Conservation (phyloP, 169 alveolate genomes). For the Nephromyces sp. region DNA sequence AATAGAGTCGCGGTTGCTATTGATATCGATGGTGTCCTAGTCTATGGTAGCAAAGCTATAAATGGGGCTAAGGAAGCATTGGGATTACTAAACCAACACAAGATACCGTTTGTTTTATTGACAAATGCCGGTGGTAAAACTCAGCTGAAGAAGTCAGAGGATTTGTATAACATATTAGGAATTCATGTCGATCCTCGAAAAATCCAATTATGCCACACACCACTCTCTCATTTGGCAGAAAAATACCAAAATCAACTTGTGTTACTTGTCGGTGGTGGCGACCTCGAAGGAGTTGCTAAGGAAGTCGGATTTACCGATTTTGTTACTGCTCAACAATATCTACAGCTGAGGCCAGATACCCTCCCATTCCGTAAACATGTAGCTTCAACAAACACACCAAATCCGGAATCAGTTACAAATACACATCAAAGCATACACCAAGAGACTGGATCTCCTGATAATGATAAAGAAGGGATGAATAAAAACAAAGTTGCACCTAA, state of each 20-base stretch:
- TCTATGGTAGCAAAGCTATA: not conserved
- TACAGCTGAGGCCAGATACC: not conserved
- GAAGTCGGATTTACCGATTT: not conserved
- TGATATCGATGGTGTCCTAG: constrained; percentile 8
- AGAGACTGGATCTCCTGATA: too few relatives aligned
- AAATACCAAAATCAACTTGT: not conserved
- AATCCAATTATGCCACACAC: constrained; percentile 3
- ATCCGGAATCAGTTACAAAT: too few relatives aligned
- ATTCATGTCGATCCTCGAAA: not conserved
- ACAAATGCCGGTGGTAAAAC: constrained; percentile 5
- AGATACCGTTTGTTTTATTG: not conserved
- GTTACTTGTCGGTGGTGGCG: not conserved
- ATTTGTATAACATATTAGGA: not conserved
- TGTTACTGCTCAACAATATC: not conserved
- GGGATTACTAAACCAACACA: not conserved
- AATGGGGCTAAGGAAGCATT: constrained; percentile 3
- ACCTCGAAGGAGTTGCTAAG: not conserved
- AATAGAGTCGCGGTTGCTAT: not conserved
- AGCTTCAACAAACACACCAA: not conserved
- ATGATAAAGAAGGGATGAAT: too few relatives aligned
- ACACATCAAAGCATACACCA: too few relatives aligned
- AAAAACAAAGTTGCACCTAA: too few relatives aligned
- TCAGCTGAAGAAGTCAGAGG: not conserved
- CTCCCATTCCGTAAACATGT: not conserved
- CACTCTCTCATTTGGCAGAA: not conserved